Base-by-base conservation (phyloP, 345 rosid species). In the Turritis glabra region DNA sequence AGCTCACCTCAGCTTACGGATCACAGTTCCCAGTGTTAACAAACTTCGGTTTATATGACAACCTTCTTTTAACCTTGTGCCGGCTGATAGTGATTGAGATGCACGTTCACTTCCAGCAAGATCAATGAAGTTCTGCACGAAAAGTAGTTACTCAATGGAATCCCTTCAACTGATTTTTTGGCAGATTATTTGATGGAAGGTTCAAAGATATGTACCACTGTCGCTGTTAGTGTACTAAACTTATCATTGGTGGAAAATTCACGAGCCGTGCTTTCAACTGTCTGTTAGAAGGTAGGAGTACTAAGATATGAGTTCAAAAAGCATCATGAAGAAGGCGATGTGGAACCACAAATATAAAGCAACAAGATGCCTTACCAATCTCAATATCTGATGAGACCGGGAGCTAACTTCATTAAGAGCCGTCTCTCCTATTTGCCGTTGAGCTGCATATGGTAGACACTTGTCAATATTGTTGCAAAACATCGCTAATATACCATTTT, bases 41-140 rank as follows among this genome's bases (percentile, higher is more conserved):
- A 93, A 83, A 79, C 97, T 90, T 57, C 90, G 91, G 72, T 93
- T 93, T 66, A 93, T 93, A 77, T 93, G 97, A 87, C 97, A 93
- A 48, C 98, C 93, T 84, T 90, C 96, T 82, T 93, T 89, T 84
- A 93, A 76, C 83, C 98, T 81, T 50, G 86, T 79, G 25, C 98
- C 93, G 22, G 92, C 93, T 37, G 98, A 85, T 74, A 84, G 70
- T 52, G 96, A 81, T 85, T 93, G 93, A 72, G 98, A 93, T 56
- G 97, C 97, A 65, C 94, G 97, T 80, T 93, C 97, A 80, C 98
- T 90, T 85, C 96, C 97, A 0, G 96, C 98, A 23, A 93, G 90
- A 85, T 93, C 98, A 73, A 90, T 76, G 69, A 93, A 89, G 73
- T 90, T 93, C 93, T 88, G 82, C 58, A 51, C 21, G 67, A 65